A percentile compares a stretch with the other conserved stretches of the same genome.
Evolutionary conservation across 2,329 filamentous ascomycete species (phyloP).

Genomic region (Aspergillus udagawae): DNA sequence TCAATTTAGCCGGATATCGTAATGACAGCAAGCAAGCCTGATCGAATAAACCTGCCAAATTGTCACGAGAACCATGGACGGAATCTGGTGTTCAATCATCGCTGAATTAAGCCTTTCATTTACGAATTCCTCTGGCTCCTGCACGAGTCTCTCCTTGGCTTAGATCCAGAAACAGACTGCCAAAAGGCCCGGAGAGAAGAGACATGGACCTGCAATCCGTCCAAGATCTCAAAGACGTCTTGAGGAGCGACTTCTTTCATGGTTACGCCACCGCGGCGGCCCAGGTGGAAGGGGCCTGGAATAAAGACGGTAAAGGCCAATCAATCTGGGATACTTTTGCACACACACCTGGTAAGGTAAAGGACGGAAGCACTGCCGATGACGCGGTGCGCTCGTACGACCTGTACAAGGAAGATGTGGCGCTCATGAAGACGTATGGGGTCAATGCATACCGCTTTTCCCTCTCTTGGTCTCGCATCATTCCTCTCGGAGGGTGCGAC

Average conservation of each 20-base stretch:
- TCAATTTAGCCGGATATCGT: not conserved
- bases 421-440: constrained; percentile 66
- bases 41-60: not conserved
- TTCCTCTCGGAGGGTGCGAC: constrained; percentile 70
- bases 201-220: constrained; percentile 23
- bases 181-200: not conserved
- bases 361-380: constrained; percentile 66
- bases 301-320: constrained; percentile 69
- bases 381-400: constrained; percentile 80
- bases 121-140: not conserved
- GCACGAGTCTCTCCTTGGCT: not conserved
- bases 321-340: constrained; percentile 84
- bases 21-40: not conserved
- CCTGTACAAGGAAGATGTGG: constrained; percentile 67
- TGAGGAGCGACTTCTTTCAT: constrained; percentile 25
- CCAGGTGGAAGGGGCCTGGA: constrained; percentile 71
- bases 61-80: not conserved
- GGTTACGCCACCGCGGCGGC: constrained; percentile 28
- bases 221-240: constrained; percentile 22
- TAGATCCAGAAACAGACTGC: not conserved
- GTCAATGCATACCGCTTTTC: constrained; percentile 76
- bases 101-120: not conserved
- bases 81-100: not conserved
- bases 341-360: constrained; percentile 69
- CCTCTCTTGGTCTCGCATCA: constrained; percentile 69